Evolutionary conservation across 306 rosid genomes (phyloP).

Genomic region (apple (Malus domestica)): DNA sequence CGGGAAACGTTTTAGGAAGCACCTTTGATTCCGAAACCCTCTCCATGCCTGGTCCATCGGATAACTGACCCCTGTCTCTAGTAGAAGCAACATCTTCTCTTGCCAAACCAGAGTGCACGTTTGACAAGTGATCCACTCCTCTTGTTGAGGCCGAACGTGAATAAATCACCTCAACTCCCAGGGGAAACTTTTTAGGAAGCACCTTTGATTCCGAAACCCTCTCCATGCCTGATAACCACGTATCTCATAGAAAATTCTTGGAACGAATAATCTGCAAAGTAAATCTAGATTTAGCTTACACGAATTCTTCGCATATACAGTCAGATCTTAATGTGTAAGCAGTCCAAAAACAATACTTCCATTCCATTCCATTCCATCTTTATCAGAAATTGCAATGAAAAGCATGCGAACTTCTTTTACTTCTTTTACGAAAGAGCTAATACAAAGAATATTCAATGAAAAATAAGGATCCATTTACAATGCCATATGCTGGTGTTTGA

Average conservation of each 20-base stretch:
- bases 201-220: conserved; percentile 66
- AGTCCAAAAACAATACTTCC: background rate
- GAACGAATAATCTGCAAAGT: conserved; percentile 41
- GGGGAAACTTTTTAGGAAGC: conserved; percentile 42
- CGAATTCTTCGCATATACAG: conserved; percentile 3
- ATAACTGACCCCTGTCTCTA: conserved; percentile 39
- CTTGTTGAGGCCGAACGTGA: conserved; percentile 23
- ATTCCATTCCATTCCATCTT: background rate
- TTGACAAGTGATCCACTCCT: conserved; percentile 28
- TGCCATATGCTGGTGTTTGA: background rate
- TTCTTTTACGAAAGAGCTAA: background rate
- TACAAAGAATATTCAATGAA: background rate
- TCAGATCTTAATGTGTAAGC: conserved; percentile 8
- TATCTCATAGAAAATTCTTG: conserved; percentile 34
- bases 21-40: conserved; percentile 66
- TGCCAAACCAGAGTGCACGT: conserved; percentile 15
- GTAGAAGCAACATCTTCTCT: conserved; percentile 19
- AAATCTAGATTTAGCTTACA: conserved; percentile 16
- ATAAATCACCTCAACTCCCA: conserved; percentile 38
- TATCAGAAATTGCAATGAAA: background rate
- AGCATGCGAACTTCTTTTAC: background rate
- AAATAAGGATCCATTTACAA: background rate
- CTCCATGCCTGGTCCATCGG: conserved; percentile 32
- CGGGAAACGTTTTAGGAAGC: conserved; percentile 42
- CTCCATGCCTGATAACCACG: conserved; percentile 42